Evolutionary conservation across 345 rosid species (phyloP).

Genomic region (Mangifera indica): DNA sequence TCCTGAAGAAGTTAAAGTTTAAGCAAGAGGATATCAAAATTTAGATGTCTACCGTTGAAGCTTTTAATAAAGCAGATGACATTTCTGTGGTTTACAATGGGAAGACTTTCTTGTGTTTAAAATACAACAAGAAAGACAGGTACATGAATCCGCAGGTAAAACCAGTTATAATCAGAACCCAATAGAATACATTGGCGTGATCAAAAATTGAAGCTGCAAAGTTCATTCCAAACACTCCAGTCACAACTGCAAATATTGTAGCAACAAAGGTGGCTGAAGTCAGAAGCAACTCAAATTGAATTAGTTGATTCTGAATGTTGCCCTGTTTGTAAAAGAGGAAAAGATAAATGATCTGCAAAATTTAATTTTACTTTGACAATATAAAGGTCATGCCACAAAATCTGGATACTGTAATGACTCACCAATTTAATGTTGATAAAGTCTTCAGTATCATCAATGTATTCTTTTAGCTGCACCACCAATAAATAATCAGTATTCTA

Average conservation of each 20-base stretch:
- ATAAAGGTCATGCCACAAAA: neutral
- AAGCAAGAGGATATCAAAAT: neutral
- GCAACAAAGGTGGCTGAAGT: slow-evolving; percentile 92
- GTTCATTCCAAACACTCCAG: slow-evolving; percentile 92
- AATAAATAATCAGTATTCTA: slow-evolving; percentile 6
- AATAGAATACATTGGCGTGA: slow-evolving; percentile 55
- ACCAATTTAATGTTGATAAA: slow-evolving; percentile 94
- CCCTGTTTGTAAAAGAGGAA: slow-evolving; percentile 49
- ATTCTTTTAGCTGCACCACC: slow-evolving; percentile 80
- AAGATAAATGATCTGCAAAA: neutral
- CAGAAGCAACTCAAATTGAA: slow-evolving; percentile 90
- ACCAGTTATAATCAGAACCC: slow-evolving; percentile 75
- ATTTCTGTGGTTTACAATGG: slow-evolving; percentile 43
- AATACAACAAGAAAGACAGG: slow-evolving; percentile 62
- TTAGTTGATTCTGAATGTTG: slow-evolving; percentile 88
- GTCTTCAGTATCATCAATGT: slow-evolving; percentile 96
- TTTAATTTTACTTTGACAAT: neutral
- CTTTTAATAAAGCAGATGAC: slow-evolving; percentile 4
- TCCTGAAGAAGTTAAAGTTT: neutral
- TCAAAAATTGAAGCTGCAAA: slow-evolving; percentile 64
- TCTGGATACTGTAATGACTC: slow-evolving; percentile 11
- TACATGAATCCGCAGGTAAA: slow-evolving; percentile 52
- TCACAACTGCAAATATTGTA: slow-evolving; percentile 78
- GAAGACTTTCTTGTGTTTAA: slow-evolving; percentile 79
- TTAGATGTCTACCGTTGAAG: neutral